phyloP scores from a whole-genome alignment of 78 protist genomes.

The slime mould (Dictyostelium discoideum) region dicty_2.7 NC_007091.3:1337001-1337500 shows the following conservation, averaged over 20 bases:
- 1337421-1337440: conserved; percentile 56
- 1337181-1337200: background rate
- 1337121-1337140: conserved; percentile 77
- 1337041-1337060: background rate
- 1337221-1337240: background rate
- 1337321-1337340: conserved; percentile 76
- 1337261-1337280: background rate
- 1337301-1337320: conserved; percentile 76
- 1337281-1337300: conserved; percentile 39
- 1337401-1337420: conserved; percentile 13
- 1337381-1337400: conserved; percentile 70
- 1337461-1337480: conserved; percentile 62
- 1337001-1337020: conserved; percentile 63
- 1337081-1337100: conserved; percentile 83
- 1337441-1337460: conserved; percentile 61
- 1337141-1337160: conserved; percentile 68
- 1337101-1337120: conserved; percentile 62
- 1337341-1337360: conserved; percentile 87
- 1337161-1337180: conserved; percentile 24
- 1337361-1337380: conserved; percentile 80
- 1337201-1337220: background rate
- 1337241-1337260: too few relatives aligned
- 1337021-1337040: conserved; percentile 67
- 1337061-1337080: conserved; percentile 76
- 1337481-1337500: conserved; percentile 42